A percentile compares a stretch with the other conserved stretches of the same genome.
These are phyloP conservation scores for Chloranthus sessilifolius DNA, from an alignment of 164 flowering plant genomes.

Conservation along the genomic window DNA sequence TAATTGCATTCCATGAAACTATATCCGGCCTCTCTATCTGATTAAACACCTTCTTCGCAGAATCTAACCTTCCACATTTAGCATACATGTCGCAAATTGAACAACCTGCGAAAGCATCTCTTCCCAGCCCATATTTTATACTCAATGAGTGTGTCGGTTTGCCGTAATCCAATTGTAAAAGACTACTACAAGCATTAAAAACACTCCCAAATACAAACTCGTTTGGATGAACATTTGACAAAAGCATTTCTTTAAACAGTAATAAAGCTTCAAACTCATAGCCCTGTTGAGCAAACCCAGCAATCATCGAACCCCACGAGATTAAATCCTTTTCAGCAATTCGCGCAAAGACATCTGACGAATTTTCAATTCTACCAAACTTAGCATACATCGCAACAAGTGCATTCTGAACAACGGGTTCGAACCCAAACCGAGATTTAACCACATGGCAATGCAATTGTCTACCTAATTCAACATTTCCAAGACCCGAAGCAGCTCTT, in stretches of 20 bases:
- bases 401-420: conserved; percentile 51
- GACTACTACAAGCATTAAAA: conserved; percentile 56
- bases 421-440: conserved; percentile 38
- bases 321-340: conserved; percentile 46
- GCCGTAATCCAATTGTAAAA: conserved; percentile 41
- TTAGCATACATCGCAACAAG: conserved; percentile 63
- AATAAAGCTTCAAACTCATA: conserved; percentile 41
- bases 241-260: conserved; percentile 48
- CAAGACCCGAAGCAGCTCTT: conserved; percentile 44
- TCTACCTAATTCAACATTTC: conserved; percentile 34
- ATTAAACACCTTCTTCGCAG: conserved; percentile 39
- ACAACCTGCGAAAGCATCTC: conserved; percentile 47
- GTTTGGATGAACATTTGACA: conserved; percentile 38
- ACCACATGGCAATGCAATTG: conserved; percentile 55
- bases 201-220: conserved; percentile 65
- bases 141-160: conserved; percentile 55
- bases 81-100: conserved; percentile 79
- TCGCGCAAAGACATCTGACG: conserved; percentile 34
- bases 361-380: conserved; percentile 34
- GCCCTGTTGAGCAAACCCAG: conserved; percentile 54
- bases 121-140: conserved; percentile 50
- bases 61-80: conserved; percentile 47
- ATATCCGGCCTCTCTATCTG: conserved; percentile 51
- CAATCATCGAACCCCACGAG: conserved; percentile 71
- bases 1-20: conserved; percentile 74